phyloP scores from a whole-genome alignment of 2,329 filamentous ascomycete species.

The Cercospora sesami region DNA sequence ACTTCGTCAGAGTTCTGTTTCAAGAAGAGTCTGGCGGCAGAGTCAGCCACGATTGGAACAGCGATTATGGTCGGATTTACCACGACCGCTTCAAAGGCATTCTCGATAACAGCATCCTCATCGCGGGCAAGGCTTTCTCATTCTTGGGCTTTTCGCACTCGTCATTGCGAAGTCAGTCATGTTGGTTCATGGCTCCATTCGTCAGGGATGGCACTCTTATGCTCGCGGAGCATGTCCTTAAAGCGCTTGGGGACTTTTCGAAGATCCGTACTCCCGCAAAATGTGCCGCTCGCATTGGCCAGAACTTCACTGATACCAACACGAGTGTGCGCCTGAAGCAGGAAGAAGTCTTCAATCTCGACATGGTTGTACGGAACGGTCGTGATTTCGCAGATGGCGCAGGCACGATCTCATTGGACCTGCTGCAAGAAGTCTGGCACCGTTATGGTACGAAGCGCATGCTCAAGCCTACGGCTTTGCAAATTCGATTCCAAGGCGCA shows the following conservation, averaged over 20 bases:
- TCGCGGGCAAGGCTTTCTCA: constrained; percentile 62
- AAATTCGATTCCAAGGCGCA: constrained; percentile 70
- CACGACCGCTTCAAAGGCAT: constrained; percentile 62
- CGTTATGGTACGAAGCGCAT: constrained; percentile 50
- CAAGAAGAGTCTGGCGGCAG: constrained; percentile 70
- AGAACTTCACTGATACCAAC: constrained; percentile 74
- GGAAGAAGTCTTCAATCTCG: constrained; percentile 42
- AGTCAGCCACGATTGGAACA: constrained; percentile 57
- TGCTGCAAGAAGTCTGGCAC: constrained; percentile 62
- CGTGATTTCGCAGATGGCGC: constrained; percentile 77
- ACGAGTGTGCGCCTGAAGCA: constrained; percentile 56
- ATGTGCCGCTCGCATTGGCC: constrained; percentile 60
- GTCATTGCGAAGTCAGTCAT: constrained; percentile 68
- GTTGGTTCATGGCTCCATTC: constrained; percentile 64
- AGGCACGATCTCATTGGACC: constrained; percentile 66
- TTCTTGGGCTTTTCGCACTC: constrained; percentile 82
- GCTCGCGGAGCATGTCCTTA: constrained; percentile 46
- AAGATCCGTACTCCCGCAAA: constrained; percentile 57
- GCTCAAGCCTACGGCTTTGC: constrained; percentile 64
- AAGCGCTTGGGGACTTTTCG: constrained; percentile 52
- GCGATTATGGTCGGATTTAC: constrained; percentile 54
- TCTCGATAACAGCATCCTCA: constrained; percentile 59
- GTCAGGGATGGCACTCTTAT: constrained; percentile 34
- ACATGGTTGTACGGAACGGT: constrained; percentile 56
- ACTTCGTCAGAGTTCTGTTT: constrained; percentile 71